Percentiles rank a stretch among this genome's conserved stretches.
Evolutionary conservation across 495 filamentous ascomycete genomes (phyloP).

Genomic region (Penicillium canariense): DNA sequence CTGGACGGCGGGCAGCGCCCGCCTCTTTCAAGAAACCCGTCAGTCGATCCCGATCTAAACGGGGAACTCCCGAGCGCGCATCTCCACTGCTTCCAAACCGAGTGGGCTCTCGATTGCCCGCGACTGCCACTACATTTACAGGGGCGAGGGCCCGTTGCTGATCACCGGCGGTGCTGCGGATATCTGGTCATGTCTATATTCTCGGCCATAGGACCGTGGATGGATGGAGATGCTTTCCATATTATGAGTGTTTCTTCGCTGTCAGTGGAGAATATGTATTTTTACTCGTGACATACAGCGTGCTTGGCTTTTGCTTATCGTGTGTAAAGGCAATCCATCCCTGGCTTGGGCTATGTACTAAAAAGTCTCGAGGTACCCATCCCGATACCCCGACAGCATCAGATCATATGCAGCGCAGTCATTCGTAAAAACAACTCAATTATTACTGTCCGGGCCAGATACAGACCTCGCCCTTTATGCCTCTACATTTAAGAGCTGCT

Average conservation of each 20-base stretch:
- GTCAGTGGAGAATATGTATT: background rate
- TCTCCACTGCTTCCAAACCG: background rate
- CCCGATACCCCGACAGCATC: background rate
- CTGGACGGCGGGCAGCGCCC: background rate
- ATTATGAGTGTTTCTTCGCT: background rate
- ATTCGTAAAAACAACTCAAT: background rate
- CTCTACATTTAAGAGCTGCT: conserved; percentile 7
- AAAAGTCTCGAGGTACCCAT: conserved; percentile 1
- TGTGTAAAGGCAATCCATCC: no score
- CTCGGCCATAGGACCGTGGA: background rate
- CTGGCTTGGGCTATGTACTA: background rate
- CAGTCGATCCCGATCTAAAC: conserved; percentile 9
- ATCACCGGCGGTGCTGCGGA: background rate
- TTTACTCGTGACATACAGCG: background rate
- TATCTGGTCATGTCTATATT: background rate
- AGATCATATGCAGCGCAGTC: background rate
- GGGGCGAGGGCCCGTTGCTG: background rate
- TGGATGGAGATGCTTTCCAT: background rate
- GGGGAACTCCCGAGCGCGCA: background rate
- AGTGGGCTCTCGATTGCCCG: background rate
- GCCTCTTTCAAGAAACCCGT: conserved; percentile 6
- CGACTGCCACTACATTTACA: background rate
- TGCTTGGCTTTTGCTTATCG: background rate
- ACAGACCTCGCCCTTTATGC: background rate
- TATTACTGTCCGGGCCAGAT: background rate